Conservation (phyloP, 352 stramenopile species). For the Globisporangium abappressorium region DNA sequence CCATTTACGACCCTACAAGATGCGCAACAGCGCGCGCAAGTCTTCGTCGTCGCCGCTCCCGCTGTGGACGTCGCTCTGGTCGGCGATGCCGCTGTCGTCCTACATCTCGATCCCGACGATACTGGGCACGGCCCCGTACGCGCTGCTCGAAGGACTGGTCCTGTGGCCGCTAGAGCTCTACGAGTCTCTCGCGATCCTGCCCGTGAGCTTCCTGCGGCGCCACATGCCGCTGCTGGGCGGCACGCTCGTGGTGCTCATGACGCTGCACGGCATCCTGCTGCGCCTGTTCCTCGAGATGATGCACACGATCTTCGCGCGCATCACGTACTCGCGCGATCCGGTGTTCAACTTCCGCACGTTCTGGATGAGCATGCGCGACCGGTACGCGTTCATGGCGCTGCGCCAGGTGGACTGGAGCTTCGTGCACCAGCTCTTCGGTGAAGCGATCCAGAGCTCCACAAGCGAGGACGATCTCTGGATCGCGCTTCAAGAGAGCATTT, state of each 20-base stretch:
- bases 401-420: conserved; percentile 59
- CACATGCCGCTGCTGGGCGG: conserved; percentile 73
- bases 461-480: conserved; percentile 83
- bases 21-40: conserved; percentile 5
- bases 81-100: conserved; percentile 8
- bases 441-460: conserved; percentile 49
- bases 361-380: conserved; percentile 64
- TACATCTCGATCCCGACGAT: conserved; percentile 9
- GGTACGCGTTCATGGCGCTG: conserved; percentile 58
- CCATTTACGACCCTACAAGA: not conserved
- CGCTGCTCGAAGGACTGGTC: conserved; percentile 51
- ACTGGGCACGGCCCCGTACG: conserved; percentile 29
- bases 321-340: conserved; percentile 66
- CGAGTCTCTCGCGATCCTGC: conserved; percentile 70
- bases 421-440: conserved; percentile 70
- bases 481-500: conserved; percentile 69
- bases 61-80: conserved; percentile 2
- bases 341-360: conserved; percentile 72
- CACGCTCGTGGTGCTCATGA: conserved; percentile 76
- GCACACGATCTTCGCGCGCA: conserved; percentile 60
- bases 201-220: conserved; percentile 68
- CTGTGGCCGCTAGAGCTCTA: conserved; percentile 72
- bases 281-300: conserved; percentile 63
- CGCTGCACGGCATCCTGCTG: conserved; percentile 67
- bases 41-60: not conserved